Evolutionary conservation across 2,329 filamentous ascomycete genomes (phyloP).

Genomic region (Conoideocrella luteorostrata): DNA sequence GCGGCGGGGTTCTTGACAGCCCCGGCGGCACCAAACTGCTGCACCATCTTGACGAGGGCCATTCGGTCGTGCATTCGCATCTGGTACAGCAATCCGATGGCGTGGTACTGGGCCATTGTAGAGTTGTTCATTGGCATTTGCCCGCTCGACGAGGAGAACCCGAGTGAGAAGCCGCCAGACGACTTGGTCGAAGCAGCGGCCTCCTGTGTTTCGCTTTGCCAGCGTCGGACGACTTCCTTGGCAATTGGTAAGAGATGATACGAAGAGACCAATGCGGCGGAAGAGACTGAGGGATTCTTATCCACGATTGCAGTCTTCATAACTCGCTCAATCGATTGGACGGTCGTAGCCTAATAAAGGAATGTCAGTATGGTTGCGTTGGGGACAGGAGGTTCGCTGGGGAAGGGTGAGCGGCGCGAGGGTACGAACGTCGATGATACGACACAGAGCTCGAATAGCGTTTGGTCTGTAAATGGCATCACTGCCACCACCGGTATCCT

Average conservation of each 20-base stretch:
- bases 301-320: conserved; percentile 99
- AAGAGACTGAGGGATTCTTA: conserved; percentile 95
- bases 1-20: conserved; percentile 93
- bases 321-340: conserved; percentile 94
- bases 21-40: conserved; percentile 88
- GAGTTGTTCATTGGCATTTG: conserved; percentile 82
- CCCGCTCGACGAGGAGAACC: conserved; percentile 75
- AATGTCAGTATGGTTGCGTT: background rate
- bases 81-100: conserved; percentile 93
- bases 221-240: conserved; percentile 88
- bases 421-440: conserved; percentile 81
- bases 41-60: conserved; percentile 99
- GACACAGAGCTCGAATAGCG: conserved; percentile 88
- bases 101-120: conserved; percentile 97
- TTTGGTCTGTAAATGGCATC: conserved; percentile 93
- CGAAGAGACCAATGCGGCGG: conserved; percentile 89
- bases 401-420: background rate
- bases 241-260: conserved; percentile 97
- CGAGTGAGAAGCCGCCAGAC: conserved; percentile 81
- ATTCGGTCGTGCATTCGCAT: conserved; percentile 97
- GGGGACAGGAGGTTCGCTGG: too few species aligned
- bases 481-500: conserved; percentile 92
- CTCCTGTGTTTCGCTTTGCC: conserved; percentile 98
- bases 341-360: conserved; percentile 67
- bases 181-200: conserved; percentile 87